Evolutionary conservation across 495 filamentous ascomycete species (phyloP), one percentile per base, ranked within the genome.

Genomic region (Parmelia sp.): DNA sequence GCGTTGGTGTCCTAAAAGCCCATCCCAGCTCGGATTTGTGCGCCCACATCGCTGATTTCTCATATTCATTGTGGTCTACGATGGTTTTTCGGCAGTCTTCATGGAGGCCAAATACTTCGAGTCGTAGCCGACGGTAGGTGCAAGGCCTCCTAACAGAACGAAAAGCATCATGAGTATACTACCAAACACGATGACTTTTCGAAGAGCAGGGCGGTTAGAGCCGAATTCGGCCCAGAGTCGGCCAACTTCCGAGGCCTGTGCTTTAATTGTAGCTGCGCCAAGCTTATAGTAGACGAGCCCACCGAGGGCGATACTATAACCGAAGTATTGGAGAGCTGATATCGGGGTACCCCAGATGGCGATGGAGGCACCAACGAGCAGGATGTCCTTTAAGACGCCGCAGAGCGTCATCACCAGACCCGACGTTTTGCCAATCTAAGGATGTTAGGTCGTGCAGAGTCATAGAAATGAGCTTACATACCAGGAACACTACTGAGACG

Each of bases 211-310:
- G 62, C 84, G 85, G 47, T 76, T 81, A 60, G 80, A 82, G 60
- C 93, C 91, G 69, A 94, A 96, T 68, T 96, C 91, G 60, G 89
- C 86, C 92, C 92, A 97, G 47, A 75, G 73, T 65, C 90, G 87
- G 67, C 80, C 77, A 59, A 80, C 85, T 65, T 91, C 85, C 60
- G 80, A 78, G 63, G 88, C 78, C 75, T 90, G 89, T 62, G 90
- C 88, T 80, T 87, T 90, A 70, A 97, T 79, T 70, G 87, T 86
- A 47, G 95, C 91, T 53, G 82, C 84, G 61, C 94, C 94, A 68
- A 97, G 89, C 84, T 96, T 97, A 85, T 96, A 97, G 86, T 94
- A 95, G 68, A 97, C 78, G 74, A 98, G 90, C 70, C 94, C 94
- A 70, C 82, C 77, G 37, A 98, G 85, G 57, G 94, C 92, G 72